Conservation (phyloP, 352 stramenopile genomes). For the Phytophthora citricola region DNA sequence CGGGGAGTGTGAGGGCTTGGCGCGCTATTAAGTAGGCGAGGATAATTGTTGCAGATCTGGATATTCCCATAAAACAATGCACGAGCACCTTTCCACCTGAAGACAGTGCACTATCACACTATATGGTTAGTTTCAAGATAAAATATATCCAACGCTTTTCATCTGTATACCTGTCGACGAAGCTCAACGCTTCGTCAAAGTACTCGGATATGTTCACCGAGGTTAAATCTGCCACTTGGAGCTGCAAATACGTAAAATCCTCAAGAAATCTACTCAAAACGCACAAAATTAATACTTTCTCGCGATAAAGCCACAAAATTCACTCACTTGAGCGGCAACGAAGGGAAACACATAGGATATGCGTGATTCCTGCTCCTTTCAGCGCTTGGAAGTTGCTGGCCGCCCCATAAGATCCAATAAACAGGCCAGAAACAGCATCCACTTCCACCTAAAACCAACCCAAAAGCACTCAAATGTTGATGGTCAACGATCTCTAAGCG, state of each 20-base stretch:
- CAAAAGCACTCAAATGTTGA: slow-evolving; percentile 2
- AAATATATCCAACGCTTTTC: not conserved
- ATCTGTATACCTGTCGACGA: slow-evolving; percentile 62
- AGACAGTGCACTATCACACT: slow-evolving; percentile 41
- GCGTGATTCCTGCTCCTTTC: slow-evolving; percentile 47
- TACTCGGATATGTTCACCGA: slow-evolving; percentile 44
- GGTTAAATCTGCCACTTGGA: slow-evolving; percentile 57
- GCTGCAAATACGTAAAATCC: slow-evolving; percentile 57
- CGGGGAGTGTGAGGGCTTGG: slow-evolving; percentile 39
- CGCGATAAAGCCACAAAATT: not conserved
- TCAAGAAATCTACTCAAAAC: slow-evolving; percentile 46
- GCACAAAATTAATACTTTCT: not conserved
- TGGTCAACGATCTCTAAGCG: not conserved
- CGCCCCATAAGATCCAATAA: slow-evolving; percentile 73
- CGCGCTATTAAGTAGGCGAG: slow-evolving; percentile 68
- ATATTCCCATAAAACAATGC: slow-evolving; percentile 77
- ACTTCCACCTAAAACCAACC: slow-evolving; percentile 29
- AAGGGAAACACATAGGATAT: slow-evolving; percentile 66
- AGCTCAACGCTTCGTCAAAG: slow-evolving; percentile 59
- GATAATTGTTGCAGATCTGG: slow-evolving; percentile 72
- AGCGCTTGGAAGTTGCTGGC: slow-evolving; percentile 60
- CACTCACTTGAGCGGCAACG: slow-evolving; percentile 50
- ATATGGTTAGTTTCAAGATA: not conserved
- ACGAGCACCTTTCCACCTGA: slow-evolving; percentile 67
- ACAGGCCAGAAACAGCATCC: slow-evolving; percentile 46